A percentile compares a stretch with the other conserved stretches of the same genome.
Evolutionary conservation across 2,329 filamentous ascomycete species (phyloP).

Genomic region (Ophiostoma montium): DNA sequence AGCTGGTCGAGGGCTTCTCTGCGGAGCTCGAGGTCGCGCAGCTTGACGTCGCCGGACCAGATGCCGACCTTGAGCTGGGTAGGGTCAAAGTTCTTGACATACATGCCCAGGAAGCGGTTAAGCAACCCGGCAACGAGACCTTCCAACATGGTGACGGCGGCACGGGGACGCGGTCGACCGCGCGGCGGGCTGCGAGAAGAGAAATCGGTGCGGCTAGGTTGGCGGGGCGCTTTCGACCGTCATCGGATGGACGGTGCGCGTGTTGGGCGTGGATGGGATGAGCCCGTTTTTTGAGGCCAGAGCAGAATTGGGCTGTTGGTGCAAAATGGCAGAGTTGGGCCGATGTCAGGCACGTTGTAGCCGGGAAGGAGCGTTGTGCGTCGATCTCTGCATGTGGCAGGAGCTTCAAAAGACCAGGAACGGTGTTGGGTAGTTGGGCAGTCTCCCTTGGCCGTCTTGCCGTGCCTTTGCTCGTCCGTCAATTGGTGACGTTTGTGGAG

Average conservation of each 20-base stretch:
- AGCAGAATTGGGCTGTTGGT: background rate
- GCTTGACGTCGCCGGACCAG: conserved; percentile 95
- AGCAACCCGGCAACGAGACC: conserved; percentile 91
- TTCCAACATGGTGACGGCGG: conserved; percentile 73
- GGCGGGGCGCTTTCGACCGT: background rate
- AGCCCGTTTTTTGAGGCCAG: background rate
- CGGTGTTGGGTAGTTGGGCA: conserved; percentile 1
- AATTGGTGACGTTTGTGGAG: conserved; percentile 5
- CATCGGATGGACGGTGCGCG: background rate
- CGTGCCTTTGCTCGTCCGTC: background rate
- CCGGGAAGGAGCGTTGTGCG: background rate
- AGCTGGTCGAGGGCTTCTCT: conserved; percentile 94
- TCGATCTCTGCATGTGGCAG: background rate
- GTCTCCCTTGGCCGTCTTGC: background rate
- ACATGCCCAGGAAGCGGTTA: conserved; percentile 99
- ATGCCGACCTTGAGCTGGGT: conserved; percentile 97
- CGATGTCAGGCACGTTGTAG: background rate
- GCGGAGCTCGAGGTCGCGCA: conserved; percentile 82
- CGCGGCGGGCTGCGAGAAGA: background rate
- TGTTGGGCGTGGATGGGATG: background rate
- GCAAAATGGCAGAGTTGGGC: background rate
- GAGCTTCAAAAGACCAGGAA: conserved; percentile 2
- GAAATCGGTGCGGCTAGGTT: background rate
- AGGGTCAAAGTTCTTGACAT: conserved; percentile 98
- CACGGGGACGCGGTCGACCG: background rate